These are phyloP conservation scores for Aspergillus homomorphus DNA, from an alignment of 495 filamentous ascomycete species.

Conservation along the genomic window DNA sequence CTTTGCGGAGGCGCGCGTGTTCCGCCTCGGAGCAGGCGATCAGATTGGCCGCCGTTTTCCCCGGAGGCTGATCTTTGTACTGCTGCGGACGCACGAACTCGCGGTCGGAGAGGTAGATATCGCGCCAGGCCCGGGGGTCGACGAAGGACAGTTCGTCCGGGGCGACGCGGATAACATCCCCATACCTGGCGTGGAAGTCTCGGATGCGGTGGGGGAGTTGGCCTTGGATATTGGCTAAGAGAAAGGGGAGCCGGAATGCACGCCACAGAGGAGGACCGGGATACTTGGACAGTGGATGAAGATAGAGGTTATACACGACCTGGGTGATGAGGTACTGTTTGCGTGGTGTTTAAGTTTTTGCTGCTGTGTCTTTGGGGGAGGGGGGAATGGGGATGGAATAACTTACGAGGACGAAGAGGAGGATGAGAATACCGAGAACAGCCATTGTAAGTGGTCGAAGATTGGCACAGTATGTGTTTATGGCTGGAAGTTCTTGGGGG, in stretches of 20 bases:
- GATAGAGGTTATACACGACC: constrained; percentile 21
- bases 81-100: background rate
- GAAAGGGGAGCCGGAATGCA: constrained; percentile 7
- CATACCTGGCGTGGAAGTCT: background rate
- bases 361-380: background rate
- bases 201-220: background rate
- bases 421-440: background rate
- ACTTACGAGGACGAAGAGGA: background rate
- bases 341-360: too few relatives aligned
- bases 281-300: constrained; percentile 24
- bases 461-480: too few relatives aligned
- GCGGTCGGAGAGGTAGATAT: constrained; percentile 1
- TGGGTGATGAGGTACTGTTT: background rate
- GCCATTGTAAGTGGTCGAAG: too few relatives aligned
- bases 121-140: background rate
- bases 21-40: constrained; percentile 12
- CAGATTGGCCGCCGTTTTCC: background rate
- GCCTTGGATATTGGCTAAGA: background rate
- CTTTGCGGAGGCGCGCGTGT: constrained; percentile 5
- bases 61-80: constrained; percentile 2
- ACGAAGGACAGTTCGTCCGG: constrained; percentile 4
- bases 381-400: background rate
- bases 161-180: background rate
- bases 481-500: too few relatives aligned
- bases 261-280: constrained; percentile 25